These are phyloP conservation scores for Backusella westeae DNA, from an alignment of 192 early-diverging fungal genomes.

Conservation along the genomic window DNA sequence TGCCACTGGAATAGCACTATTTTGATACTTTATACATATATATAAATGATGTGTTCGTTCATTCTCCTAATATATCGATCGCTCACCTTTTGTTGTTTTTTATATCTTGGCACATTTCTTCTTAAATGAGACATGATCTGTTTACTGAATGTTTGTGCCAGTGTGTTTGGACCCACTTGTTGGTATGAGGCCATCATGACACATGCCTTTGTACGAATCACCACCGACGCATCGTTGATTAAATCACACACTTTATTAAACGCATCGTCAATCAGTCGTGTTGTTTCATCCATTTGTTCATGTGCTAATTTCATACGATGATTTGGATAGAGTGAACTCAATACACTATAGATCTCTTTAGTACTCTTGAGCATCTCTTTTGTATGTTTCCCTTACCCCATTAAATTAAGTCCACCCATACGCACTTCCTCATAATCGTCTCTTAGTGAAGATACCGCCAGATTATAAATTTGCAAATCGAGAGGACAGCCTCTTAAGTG, in stretches of 20 bases:
- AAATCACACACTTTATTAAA: constrained; percentile 83
- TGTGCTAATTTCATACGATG: constrained; percentile 26
- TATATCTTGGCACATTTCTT: constrained; percentile 31
- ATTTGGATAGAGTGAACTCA: constrained; percentile 33
- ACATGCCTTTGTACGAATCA: constrained; percentile 73
- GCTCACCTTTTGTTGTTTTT: constrained; percentile 18
- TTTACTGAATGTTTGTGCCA: constrained; percentile 77
- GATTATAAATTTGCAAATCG: constrained; percentile 56
- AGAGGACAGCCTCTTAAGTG: constrained; percentile 44
- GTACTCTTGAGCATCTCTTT: not conserved
- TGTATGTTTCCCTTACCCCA: constrained; percentile 46
- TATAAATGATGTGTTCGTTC: not conserved
- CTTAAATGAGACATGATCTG: constrained; percentile 72
- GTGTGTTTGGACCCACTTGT: constrained; percentile 53
- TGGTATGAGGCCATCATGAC: constrained; percentile 63
- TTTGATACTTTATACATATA: not conserved
- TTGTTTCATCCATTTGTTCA: constrained; percentile 26
- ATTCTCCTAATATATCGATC: constrained; percentile 11
- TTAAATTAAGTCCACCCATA: constrained; percentile 61
- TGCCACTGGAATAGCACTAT: constrained; percentile 26
- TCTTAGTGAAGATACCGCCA: constrained; percentile 59
- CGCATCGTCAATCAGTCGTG: constrained; percentile 58
- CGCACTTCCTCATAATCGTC: constrained; percentile 78
- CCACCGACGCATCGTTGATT: constrained; percentile 70
- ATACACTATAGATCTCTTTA: constrained; percentile 3